phyloP scores from a whole-genome alignment of 2,329 filamentous ascomycete genomes.

The Colletotrichum cereale region DNA sequence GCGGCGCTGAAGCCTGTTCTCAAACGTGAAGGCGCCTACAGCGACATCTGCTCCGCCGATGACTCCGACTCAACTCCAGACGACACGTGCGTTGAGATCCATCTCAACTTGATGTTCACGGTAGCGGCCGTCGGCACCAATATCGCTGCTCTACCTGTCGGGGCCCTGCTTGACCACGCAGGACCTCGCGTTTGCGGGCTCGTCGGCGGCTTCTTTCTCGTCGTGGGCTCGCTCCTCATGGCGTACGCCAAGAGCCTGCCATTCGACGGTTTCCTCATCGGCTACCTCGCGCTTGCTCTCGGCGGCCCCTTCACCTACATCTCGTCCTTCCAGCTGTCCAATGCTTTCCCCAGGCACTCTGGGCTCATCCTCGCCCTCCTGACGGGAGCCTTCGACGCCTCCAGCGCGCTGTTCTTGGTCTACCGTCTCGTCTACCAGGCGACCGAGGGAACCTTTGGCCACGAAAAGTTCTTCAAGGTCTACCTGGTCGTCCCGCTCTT shows the following conservation, averaged over 20 bases:
- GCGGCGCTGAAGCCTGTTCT: slow-evolving; percentile 87
- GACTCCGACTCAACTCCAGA: slow-evolving; percentile 43
- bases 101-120: slow-evolving; percentile 92
- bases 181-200: slow-evolving; percentile 83
- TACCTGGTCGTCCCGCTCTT: slow-evolving; percentile 79
- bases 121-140: slow-evolving; percentile 90
- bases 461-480: slow-evolving; percentile 76
- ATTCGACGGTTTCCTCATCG: slow-evolving; percentile 81
- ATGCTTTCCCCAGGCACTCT: slow-evolving; percentile 82
- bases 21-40: slow-evolving; percentile 79
- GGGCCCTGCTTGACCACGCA: slow-evolving; percentile 85
- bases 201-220: slow-evolving; percentile 76
- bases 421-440: slow-evolving; percentile 79
- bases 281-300: slow-evolving; percentile 81
- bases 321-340: slow-evolving; percentile 85
- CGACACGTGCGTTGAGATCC: slow-evolving; percentile 66
- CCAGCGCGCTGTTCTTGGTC: slow-evolving; percentile 80
- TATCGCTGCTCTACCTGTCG: slow-evolving; percentile 86
- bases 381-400: slow-evolving; percentile 87
- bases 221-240: slow-evolving; percentile 78
- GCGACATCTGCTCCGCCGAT: slow-evolving; percentile 66
- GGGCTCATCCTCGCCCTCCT: slow-evolving; percentile 84
- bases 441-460: slow-evolving; percentile 66
- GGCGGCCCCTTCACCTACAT: slow-evolving; percentile 88
- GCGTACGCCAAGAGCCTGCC: slow-evolving; percentile 73